A percentile compares a stretch with the other conserved stretches of the same genome.
phyloP scores from a whole-genome alignment of 1,139 yeast genomes.

The Geotrichum aggregatum region DNA sequence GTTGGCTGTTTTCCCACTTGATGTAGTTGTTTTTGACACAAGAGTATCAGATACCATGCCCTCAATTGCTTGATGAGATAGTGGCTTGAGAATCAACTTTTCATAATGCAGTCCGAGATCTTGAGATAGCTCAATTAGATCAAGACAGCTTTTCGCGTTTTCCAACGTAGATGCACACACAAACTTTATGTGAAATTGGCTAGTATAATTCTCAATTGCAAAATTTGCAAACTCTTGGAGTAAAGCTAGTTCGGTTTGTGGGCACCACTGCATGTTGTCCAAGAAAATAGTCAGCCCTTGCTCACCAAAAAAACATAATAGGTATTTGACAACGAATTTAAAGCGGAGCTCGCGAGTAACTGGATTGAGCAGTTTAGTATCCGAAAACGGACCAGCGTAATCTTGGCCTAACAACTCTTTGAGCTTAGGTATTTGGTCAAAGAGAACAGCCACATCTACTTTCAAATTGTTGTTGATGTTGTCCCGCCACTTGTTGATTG shows the following conservation, averaged over 20 bases:
- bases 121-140: conserved; percentile 27
- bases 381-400: conserved; percentile 34
- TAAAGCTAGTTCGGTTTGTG: conserved; percentile 33
- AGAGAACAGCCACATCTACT: conserved; percentile 45
- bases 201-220: conserved; percentile 29
- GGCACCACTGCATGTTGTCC: conserved; percentile 51
- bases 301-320: conserved; percentile 44
- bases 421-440: conserved; percentile 47
- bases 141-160: conserved; percentile 23
- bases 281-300: conserved; percentile 47
- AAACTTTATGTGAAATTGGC: conserved; percentile 30
- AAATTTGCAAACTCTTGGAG: conserved; percentile 32
- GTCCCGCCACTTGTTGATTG: conserved; percentile 46
- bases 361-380: conserved; percentile 30
- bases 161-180: conserved; percentile 32
- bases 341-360: conserved; percentile 43
- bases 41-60: conserved; percentile 31
- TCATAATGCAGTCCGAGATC: conserved; percentile 31
- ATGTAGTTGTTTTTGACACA: conserved; percentile 21
- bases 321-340: conserved; percentile 44
- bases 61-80: conserved; percentile 30
- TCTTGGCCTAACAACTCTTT: conserved; percentile 46
- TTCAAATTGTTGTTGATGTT: conserved; percentile 43
- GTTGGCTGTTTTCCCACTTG: conserved; percentile 18
- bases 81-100: conserved; percentile 30